Base-by-base conservation (phyloP, 768 basidiomycete genomes). In the Russula brevipes region DNA sequence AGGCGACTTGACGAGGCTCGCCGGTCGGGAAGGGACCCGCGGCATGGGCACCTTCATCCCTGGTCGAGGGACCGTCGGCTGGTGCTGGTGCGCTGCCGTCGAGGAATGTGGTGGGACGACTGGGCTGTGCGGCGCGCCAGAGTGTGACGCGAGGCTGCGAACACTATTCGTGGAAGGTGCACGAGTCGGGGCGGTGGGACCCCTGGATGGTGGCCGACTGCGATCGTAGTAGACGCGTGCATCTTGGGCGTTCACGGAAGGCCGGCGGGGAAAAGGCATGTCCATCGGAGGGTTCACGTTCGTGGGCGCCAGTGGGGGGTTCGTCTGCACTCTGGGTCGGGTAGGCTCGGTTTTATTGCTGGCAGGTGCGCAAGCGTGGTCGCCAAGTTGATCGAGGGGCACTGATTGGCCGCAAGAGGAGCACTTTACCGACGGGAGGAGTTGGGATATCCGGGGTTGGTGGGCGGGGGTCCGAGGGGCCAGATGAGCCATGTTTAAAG, bases 381-480 rank as follows among this genome's bases (percentile, higher is more conserved):
- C 88, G 42, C 85, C 85, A 41, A 96, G 84, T 51, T 85, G 80
- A 52, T 80, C 76, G 41, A 96, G 79, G 38, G 88, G 85, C 44
- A 97, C 89, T 1, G 82, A 83, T 9, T 77, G 76, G 68, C 77
- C 76, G 72, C 94, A 97, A 36, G 77, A 87, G 2, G 91, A 91
- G 73, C 94, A 97, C 72, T 88, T 95, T 64, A 94, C 87, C 2
- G 85, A 79, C 5, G 94, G 91, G 10, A 96, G 79, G 54, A 87
- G 73, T 73, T 91, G 85, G 30, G 91, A 91, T 14, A 76, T 72
- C 24, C 72, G 72, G 35, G 51, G 59, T 10, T 55, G 36, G 47
- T 63, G 63, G 59, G 11, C 67, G 57, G 56, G 54, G 61, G 19
- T 62, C 64, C 12, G 66, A 39, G 45, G 69, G 52, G 70, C 65